phyloP scores from a whole-genome alignment of 2,329 filamentous ascomycete species.

The Saccharata proteae region DNA sequence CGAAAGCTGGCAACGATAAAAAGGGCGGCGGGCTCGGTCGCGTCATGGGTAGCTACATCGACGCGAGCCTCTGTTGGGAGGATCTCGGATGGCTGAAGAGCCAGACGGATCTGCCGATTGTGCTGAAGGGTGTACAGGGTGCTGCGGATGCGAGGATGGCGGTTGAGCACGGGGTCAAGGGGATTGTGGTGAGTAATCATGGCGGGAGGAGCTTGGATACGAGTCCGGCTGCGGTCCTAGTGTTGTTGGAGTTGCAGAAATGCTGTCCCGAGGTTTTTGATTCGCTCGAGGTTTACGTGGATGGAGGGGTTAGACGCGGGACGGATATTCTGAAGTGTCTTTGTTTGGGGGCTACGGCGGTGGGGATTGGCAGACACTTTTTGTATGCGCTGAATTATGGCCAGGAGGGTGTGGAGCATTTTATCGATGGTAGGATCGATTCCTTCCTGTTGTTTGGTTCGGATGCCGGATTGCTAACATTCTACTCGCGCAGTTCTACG shows the following conservation, averaged over 20 bases:
- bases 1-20: slow-evolving; percentile 37
- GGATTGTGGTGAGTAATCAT: slow-evolving; percentile 39
- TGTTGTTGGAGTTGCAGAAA: slow-evolving; percentile 24
- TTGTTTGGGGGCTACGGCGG: slow-evolving; percentile 27
- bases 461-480: not conserved
- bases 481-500: slow-evolving; percentile 19
- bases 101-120: slow-evolving; percentile 21
- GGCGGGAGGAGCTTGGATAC: slow-evolving; percentile 41
- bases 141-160: slow-evolving; percentile 31
- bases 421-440: slow-evolving; percentile 22
- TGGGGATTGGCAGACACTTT: slow-evolving; percentile 26
- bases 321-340: slow-evolving; percentile 27
- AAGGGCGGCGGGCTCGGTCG: slow-evolving; percentile 46
- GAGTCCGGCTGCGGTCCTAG: slow-evolving; percentile 23
- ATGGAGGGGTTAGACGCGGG: slow-evolving; percentile 26
- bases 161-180: slow-evolving; percentile 29
- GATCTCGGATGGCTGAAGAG: slow-evolving; percentile 30
- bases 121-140: slow-evolving; percentile 30
- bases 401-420: slow-evolving; percentile 22
- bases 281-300: slow-evolving; percentile 25
- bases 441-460: not conserved
- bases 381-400: slow-evolving; percentile 28
- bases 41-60: slow-evolving; percentile 47
- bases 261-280: slow-evolving; percentile 24
- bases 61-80: slow-evolving; percentile 38